Evolutionary conservation across 2,329 filamentous ascomycete genomes (phyloP), one percentile per base, ranked within the genome.

Genomic region (Penicillium aurantiogriseum): DNA sequence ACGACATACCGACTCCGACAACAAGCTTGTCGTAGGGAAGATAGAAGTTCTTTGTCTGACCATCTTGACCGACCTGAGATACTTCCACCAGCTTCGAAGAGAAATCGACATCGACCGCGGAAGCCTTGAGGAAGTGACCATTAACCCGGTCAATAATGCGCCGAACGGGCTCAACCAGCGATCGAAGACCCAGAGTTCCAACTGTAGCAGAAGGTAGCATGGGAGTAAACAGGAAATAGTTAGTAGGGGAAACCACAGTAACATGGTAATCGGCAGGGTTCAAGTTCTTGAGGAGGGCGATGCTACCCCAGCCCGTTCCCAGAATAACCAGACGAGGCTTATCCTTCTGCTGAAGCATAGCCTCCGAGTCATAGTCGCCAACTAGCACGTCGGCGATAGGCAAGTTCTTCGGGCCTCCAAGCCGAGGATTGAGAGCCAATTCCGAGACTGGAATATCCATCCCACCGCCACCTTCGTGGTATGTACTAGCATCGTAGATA

Each of bases 201-300:
- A 99, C 94, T 0, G 95, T 99, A 8, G 94, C 95, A 35, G 92
- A 96, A 2, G 94, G 94, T 43, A 99, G 81, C 92, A 99, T 97
- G 0, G 94, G 94, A 2, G 94, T 99, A 75, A 99, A 99, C 33
- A 99, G 79, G 77, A 99, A 99, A 78, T 97, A 96, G 69, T 97
- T 97, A 36, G 89, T 89, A 0, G 94, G 93, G 13, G 92, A 96
- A 43, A 99, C 88, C 39, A 99, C 89, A 5, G 93, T 97, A 65
- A 99, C 88, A 74, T 99, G 92, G 72, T 97, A 99, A 67, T 97
- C 91, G 13, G 92, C 91, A 0, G 92, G 88, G 61, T 93, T 89
- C 61, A 99, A 77, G 61, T 91, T 88, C 78, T 99, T 99, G 65
- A 99, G 78, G 58, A 99, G 79, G 5, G 93, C 91, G 59, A 99